These are phyloP conservation scores for Penicillium simplicissimum DNA, from an alignment of 495 filamentous ascomycete species.

Conservation along the genomic window DNA sequence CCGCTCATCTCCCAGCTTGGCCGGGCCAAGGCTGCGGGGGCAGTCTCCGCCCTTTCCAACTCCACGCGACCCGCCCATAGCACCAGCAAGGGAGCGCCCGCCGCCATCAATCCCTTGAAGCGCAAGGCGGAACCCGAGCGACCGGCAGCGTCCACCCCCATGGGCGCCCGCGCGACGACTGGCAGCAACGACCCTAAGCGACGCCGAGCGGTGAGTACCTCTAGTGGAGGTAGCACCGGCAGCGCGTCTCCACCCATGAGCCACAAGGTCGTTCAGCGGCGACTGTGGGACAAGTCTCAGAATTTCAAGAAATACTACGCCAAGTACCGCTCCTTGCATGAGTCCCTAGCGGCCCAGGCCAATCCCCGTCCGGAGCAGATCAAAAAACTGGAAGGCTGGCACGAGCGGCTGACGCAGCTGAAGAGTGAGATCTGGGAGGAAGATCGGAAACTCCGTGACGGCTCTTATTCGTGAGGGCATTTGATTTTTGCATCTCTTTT, in stretches of 20 bases:
- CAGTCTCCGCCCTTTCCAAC: conserved; percentile 18
- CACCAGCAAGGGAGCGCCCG: conserved; percentile 26
- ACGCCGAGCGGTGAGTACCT: conserved; percentile 44
- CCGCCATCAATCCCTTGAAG: conserved; percentile 41
- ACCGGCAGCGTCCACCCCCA: conserved; percentile 25
- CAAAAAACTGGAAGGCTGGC: conserved; percentile 62
- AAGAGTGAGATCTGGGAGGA: conserved; percentile 68
- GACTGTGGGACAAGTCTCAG: conserved; percentile 55
- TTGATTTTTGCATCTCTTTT: conserved; percentile 12
- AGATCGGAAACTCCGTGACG: conserved; percentile 32
- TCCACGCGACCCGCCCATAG: conserved; percentile 29
- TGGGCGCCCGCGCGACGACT: conserved; percentile 28
- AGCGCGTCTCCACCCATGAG: conserved; percentile 49
- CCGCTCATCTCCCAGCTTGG: conserved; percentile 46
- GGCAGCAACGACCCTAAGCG: conserved; percentile 47
- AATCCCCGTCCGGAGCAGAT: conserved; percentile 54
- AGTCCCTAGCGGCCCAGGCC: conserved; percentile 52
- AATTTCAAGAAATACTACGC: conserved; percentile 63
- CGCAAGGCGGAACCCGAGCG: conserved; percentile 48
- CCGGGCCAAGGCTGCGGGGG: conserved; percentile 23
- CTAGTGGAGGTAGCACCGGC: conserved; percentile 49
- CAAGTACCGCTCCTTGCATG: conserved; percentile 63
- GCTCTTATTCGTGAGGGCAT: conserved; percentile 19
- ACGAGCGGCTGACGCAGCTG: conserved; percentile 57
- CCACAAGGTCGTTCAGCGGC: conserved; percentile 40